Percentiles rank a stretch among this genome's conserved stretches.
Conservation (phyloP, 768 basidiomycete genomes). For the Amylocystis lapponica region DNA sequence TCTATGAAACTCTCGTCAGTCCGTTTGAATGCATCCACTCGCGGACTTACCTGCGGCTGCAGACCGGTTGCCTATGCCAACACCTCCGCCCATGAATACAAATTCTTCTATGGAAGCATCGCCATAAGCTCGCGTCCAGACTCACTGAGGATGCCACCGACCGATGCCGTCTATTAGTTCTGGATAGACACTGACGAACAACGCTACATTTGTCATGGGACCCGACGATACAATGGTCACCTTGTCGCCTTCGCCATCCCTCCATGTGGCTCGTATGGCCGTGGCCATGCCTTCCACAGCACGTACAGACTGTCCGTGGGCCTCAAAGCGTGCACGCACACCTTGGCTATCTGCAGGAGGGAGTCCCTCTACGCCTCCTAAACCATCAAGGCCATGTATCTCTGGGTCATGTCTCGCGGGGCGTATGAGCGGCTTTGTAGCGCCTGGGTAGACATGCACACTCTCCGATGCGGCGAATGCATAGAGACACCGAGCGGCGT, state of each 20-base stretch:
- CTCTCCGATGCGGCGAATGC: slow-evolving; percentile 61
- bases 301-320: slow-evolving; percentile 36
- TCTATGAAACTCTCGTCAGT: too few relatives aligned
- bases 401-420: slow-evolving; percentile 58
- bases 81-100: slow-evolving; percentile 90
- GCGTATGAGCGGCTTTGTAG: slow-evolving; percentile 61
- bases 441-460: slow-evolving; percentile 65
- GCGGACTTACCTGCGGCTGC: slow-evolving; percentile 56
- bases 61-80: slow-evolving; percentile 77
- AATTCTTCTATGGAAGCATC: slow-evolving; percentile 41
- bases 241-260: slow-evolving; percentile 50
- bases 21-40: too few relatives aligned
- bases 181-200: slow-evolving; percentile 37
- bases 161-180: slow-evolving; percentile 45
- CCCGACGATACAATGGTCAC: slow-evolving; percentile 72
- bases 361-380: slow-evolving; percentile 81
- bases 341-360: slow-evolving; percentile 41
- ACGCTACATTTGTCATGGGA: slow-evolving; percentile 74
- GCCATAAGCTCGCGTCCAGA: neutral
- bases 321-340: slow-evolving; percentile 44
- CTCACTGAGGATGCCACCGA: slow-evolving; percentile 1
- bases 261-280: slow-evolving; percentile 50
- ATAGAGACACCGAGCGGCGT: slow-evolving; percentile 72
- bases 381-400: slow-evolving; percentile 80
- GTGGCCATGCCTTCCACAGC: slow-evolving; percentile 69